Conservation (phyloP, 2,329 filamentous ascomycete genomes). For the Hypomyces rosellus region DNA sequence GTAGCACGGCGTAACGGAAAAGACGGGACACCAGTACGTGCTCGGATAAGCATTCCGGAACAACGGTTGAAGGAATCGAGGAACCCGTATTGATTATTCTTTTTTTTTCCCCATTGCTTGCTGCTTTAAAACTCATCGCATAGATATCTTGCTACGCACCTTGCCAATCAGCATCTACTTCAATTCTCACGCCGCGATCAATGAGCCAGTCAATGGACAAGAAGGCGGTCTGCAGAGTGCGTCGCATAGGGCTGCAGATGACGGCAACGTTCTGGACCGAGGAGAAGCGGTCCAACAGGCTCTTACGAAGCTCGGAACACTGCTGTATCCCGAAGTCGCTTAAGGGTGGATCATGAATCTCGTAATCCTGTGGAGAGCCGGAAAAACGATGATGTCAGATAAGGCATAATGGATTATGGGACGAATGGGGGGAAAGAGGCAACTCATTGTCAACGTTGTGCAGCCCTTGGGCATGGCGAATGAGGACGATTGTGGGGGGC, state of each 20-base stretch:
- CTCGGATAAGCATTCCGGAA: too few relatives aligned
- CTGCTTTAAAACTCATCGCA: too few relatives aligned
- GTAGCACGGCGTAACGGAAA: background rate
- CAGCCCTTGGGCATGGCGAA: constrained; percentile 78
- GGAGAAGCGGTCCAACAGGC: constrained; percentile 34
- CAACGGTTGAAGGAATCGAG: background rate
- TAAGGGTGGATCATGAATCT: constrained; percentile 44
- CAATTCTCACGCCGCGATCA: constrained; percentile 45
- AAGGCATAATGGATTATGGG: background rate
- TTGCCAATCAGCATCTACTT: constrained; percentile 59
- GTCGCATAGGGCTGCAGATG: constrained; percentile 57
- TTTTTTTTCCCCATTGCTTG: too few relatives aligned
- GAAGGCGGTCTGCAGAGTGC: constrained; percentile 59
- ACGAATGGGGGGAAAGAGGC: background rate
- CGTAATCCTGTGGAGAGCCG: constrained; percentile 35
- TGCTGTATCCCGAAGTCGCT: constrained; percentile 44
- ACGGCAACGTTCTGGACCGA: constrained; percentile 37
- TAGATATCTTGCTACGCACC: constrained; percentile 31
- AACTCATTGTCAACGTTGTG: constrained; percentile 49
- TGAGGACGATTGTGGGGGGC: constrained; percentile 63
- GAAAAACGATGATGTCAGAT: constrained; percentile 9
- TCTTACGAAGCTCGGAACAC: constrained; percentile 38
- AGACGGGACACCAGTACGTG: background rate
- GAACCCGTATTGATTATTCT: background rate
- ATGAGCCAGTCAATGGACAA: constrained; percentile 53